A percentile compares a stretch with the other conserved stretches of the same genome.
Evolutionary conservation across 148 eudicot species (phyloP).

Genomic region (Rhododendron henanense): DNA sequence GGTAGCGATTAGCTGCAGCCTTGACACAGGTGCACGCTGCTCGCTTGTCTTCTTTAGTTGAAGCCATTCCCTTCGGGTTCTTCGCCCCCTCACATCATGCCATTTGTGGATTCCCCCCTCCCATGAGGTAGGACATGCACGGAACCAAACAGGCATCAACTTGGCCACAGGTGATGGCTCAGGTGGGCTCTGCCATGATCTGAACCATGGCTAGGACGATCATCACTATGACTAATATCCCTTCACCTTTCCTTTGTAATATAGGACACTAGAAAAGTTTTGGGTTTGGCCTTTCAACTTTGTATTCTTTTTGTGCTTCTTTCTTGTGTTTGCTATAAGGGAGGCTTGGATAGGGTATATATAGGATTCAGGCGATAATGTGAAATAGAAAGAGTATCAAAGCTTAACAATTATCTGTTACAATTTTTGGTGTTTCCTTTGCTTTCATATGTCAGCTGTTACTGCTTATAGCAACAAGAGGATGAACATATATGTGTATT

Average conservation of each 20-base stretch:
- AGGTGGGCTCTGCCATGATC: conserved; percentile 13
- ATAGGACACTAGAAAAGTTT: neutral
- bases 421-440: neutral
- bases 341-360: neutral
- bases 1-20: conserved; percentile 8
- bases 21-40: conserved; percentile 21
- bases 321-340: neutral
- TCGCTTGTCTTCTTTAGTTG: conserved; percentile 13
- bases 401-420: neutral
- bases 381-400: neutral
- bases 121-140: conserved; percentile 21
- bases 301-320: neutral
- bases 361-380: neutral
- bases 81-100: conserved; percentile 23
- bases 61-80: neutral
- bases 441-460: neutral
- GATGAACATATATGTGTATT: neutral
- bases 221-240: conserved; percentile 1
- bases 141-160: conserved; percentile 15
- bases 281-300: neutral
- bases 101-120: conserved; percentile 9
- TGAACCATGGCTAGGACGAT: conserved; percentile 19
- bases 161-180: conserved; percentile 20
- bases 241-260: conserved; percentile 18
- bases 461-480: neutral